Conservation (phyloP, 1,284 basidiomycete genomes). For the Papiliotrema flavescens region DNA sequence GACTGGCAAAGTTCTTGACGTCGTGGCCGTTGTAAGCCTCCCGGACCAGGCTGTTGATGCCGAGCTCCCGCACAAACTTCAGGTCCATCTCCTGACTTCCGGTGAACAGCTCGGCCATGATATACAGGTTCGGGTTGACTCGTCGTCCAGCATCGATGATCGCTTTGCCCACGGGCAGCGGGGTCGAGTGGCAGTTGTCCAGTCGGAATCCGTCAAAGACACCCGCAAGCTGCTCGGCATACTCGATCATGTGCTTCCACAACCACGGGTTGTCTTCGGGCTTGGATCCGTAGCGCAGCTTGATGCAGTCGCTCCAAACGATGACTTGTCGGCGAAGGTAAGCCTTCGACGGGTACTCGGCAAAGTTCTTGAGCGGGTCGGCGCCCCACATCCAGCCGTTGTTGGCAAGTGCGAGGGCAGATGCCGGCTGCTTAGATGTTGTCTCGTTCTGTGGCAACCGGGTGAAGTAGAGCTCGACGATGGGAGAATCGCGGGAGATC, state of each 20-base stretch:
- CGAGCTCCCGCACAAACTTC: slow-evolving; percentile 81
- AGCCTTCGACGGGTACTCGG: slow-evolving; percentile 88
- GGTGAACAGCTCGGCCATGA: slow-evolving; percentile 96
- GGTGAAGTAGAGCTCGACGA: slow-evolving; percentile 88
- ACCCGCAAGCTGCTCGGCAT: slow-evolving; percentile 72
- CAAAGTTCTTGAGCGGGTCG: slow-evolving; percentile 91
- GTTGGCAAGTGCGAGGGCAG: slow-evolving; percentile 80
- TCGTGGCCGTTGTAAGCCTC: slow-evolving; percentile 88
- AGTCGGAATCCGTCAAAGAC: slow-evolving; percentile 93
- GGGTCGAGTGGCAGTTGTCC: slow-evolving; percentile 98
- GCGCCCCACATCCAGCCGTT: slow-evolving; percentile 99
- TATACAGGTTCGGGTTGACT: slow-evolving; percentile 85
- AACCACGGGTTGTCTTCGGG: slow-evolving; percentile 86
- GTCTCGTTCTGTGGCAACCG: slow-evolving; percentile 59
- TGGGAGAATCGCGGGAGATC: slow-evolving; percentile 71
- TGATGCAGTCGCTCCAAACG: slow-evolving; percentile 97
- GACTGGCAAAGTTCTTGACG: slow-evolving; percentile 77
- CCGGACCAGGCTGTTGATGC: slow-evolving; percentile 85
- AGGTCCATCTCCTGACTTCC: slow-evolving; percentile 91
- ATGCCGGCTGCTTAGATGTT: slow-evolving; percentile 61
- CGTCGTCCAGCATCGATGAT: slow-evolving; percentile 89
- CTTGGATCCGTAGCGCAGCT: slow-evolving; percentile 81
- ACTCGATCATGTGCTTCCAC: slow-evolving; percentile 88
- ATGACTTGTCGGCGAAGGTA: slow-evolving; percentile 95
- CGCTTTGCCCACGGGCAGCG: slow-evolving; percentile 83